Percentiles rank a stretch among this genome's conserved stretches.
Evolutionary conservation across 2,329 filamentous ascomycete genomes (phyloP).

Genomic region (Colletotrichum sp.): DNA sequence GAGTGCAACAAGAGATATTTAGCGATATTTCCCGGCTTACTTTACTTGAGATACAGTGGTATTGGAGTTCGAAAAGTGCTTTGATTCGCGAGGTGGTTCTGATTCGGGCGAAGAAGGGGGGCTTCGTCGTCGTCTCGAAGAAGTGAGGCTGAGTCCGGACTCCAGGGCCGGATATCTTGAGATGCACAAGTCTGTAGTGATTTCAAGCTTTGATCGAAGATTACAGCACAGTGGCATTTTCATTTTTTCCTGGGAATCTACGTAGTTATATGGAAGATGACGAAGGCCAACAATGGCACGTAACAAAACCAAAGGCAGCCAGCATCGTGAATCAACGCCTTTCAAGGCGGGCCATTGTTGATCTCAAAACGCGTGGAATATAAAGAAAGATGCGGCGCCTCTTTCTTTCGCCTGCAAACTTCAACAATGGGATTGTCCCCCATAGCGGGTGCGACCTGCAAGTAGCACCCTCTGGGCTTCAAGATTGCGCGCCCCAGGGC

Average conservation of each 20-base stretch:
- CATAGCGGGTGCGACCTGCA: not conserved
- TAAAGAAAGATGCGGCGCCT: fast-evolving
- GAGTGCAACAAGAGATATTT: not conserved
- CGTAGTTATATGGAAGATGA: not conserved
- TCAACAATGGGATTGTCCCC: not conserved
- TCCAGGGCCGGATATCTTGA: not conserved
- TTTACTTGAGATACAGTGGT: not conserved
- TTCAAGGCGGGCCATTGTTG: not conserved
- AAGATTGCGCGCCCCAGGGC: not conserved
- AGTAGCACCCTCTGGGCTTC: not conserved
- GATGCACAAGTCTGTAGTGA: not conserved
- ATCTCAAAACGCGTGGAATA: not conserved
- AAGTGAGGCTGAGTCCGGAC: not conserved
- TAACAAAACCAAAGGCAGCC: not conserved
- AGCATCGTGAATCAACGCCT: not conserved
- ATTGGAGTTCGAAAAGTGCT: not conserved
- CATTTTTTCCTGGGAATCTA: not conserved
- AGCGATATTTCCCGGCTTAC: not conserved
- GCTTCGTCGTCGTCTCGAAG: not conserved
- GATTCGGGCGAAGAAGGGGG: not conserved
- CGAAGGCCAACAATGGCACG: not conserved
- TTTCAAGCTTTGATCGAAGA: not conserved
- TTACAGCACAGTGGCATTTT: not conserved
- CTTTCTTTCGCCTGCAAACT: not conserved
- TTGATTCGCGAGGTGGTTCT: not conserved